phyloP scores from a whole-genome alignment of 495 filamentous ascomycete species.

The Pseudoneurospora amorphoporcata region DNA sequence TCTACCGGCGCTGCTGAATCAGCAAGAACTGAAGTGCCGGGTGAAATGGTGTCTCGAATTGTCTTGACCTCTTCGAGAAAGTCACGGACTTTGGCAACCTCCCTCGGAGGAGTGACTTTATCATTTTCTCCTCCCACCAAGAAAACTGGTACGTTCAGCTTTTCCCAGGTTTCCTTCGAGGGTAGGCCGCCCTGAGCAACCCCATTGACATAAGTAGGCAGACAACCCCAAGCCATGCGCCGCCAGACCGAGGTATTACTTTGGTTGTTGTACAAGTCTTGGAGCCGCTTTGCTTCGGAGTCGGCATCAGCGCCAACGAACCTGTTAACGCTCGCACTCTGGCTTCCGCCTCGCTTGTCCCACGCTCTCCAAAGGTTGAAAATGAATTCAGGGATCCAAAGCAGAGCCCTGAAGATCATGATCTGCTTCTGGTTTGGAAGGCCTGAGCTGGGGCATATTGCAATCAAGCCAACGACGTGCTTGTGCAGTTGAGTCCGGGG shows the following conservation, averaged over 20 bases:
- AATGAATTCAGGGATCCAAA: slow-evolving; percentile 56
- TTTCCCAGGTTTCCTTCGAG: slow-evolving; percentile 60
- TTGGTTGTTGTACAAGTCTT: slow-evolving; percentile 75
- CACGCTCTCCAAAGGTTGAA: slow-evolving; percentile 72
- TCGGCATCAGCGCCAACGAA: slow-evolving; percentile 72
- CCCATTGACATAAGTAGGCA: slow-evolving; percentile 45
- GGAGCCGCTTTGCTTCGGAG: slow-evolving; percentile 61
- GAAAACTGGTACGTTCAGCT: slow-evolving; percentile 61
- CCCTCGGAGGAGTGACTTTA: slow-evolving; percentile 55
- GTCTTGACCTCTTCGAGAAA: slow-evolving; percentile 16
- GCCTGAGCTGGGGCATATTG: slow-evolving; percentile 63
- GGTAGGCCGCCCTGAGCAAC: slow-evolving; percentile 54
- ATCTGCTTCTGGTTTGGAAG: slow-evolving; percentile 47
- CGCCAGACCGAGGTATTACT: slow-evolving; percentile 72
- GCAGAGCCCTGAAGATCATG: slow-evolving; percentile 41
- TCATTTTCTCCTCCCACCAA: slow-evolving; percentile 73
- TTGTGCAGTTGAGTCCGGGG: slow-evolving; percentile 37
- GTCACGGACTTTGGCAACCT: slow-evolving; percentile 54
- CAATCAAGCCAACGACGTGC: slow-evolving; percentile 65
- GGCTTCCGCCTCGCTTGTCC: slow-evolving; percentile 68
- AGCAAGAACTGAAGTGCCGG: slow-evolving; percentile 4
- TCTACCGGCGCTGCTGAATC: slow-evolving; percentile 40
- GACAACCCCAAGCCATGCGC: slow-evolving; percentile 66
- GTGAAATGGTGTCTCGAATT: background rate
- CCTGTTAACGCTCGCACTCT: slow-evolving; percentile 68